Evolutionary conservation across 345 rosid species (phyloP), one percentile per base, ranked within the genome.

Genomic region (Geranium brycei): DNA sequence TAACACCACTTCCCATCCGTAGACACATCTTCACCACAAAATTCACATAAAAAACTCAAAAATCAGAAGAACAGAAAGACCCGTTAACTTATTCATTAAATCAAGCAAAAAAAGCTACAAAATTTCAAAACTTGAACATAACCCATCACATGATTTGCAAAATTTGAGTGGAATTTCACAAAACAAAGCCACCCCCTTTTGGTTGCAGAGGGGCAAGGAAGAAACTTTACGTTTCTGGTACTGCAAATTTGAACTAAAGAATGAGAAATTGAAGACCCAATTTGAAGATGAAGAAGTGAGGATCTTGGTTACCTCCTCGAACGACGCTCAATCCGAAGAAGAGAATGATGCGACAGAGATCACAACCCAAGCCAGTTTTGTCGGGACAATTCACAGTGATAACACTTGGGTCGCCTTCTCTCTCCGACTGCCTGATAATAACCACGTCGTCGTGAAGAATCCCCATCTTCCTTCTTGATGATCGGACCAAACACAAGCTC

Each of bases 1-100:
- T 80, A 92, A 68, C 99, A 92, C 99, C 99, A 92, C 76, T 82
- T 92, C 17, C 99, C 99, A 64, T 92, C 99, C 58, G 99, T 92
- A 0, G 95, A 81, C 31, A 89, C 69, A 85, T 92, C 99, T 92
- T 72, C 83, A 78, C 60, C 68, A 66, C 66, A 75, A 30, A 70
- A 72, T 30, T 40, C 68, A 71, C 17, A 71, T 58, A 18, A 35
- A 41, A 11, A 15, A 17, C 62, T 51, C 15, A 55, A 2, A 19
- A 62, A 66, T 19, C 17, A 35, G 15, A 55, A 38, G 19, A 23
- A 4, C 51, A 64, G 3, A n/a, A 16, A 55, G 38, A 55, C 40
- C 15, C 51, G 12, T 10, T 61, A 58, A 62, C 7, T 6, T 35
- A 35, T 35, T 35, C 4, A 35, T 7, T 35, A 4, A 35, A 35